Conservation (phyloP, 164 flowering plant genomes). For the Aristolochia fimbriata region DNA sequence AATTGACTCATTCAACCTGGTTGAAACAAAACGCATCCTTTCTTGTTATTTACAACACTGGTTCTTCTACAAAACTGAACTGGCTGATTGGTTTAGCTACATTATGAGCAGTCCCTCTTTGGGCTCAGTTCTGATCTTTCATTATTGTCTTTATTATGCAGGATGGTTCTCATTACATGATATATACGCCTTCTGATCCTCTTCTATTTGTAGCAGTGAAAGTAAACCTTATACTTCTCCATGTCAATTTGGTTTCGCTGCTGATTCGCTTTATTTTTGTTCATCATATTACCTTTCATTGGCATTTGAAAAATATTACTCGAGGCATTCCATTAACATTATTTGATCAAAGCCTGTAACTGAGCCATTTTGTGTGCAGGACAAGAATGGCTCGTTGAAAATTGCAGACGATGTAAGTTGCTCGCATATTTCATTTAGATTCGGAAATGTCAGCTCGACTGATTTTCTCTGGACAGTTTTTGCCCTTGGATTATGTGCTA, state of each 20-base stretch:
- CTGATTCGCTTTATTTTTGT: neutral
- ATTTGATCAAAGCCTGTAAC: too few relatives aligned
- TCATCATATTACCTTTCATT: neutral
- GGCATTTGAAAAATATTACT: neutral
- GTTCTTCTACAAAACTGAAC: too few relatives aligned
- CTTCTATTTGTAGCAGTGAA: slow-evolving; percentile 89
- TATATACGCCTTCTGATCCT: slow-evolving; percentile 92
- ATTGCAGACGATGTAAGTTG: slow-evolving; percentile 91
- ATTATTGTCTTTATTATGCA: slow-evolving; percentile 21
- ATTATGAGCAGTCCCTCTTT: too few relatives aligned
- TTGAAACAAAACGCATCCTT: too few relatives aligned
- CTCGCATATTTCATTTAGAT: neutral
- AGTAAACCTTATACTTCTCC: slow-evolving; percentile 28
- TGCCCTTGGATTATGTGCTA: too few relatives aligned
- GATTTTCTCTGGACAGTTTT: too few relatives aligned
- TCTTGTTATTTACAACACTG: too few relatives aligned
- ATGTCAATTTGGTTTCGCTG: neutral
- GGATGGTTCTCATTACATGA: slow-evolving; percentile 92
- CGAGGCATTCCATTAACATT: too few relatives aligned
- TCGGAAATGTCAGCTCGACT: neutral
- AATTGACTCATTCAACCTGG: too few relatives aligned
- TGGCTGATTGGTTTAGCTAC: too few relatives aligned
- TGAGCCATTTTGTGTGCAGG: slow-evolving; percentile 43
- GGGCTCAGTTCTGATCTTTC: too few relatives aligned
- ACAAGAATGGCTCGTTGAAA: slow-evolving; percentile 45